Conservation (phyloP, 306 rosid genomes). For the Ziziphus jujuba region DNA sequence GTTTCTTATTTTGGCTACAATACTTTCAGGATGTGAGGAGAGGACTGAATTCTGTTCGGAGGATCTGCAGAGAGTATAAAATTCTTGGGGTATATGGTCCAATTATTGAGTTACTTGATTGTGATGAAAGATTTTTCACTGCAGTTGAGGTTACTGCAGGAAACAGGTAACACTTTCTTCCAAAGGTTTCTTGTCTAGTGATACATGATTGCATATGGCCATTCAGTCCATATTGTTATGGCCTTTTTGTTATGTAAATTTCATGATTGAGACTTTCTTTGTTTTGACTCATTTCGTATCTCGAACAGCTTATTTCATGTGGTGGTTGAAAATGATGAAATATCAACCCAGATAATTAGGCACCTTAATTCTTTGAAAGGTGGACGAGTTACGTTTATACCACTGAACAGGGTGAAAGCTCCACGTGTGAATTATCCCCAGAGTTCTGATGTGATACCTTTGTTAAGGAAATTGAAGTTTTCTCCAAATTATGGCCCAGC, state of each 20-base stretch:
- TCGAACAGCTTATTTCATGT: conserved; percentile 89
- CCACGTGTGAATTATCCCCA: conserved; percentile 72
- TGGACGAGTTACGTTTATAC: conserved; percentile 95
- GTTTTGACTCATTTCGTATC: conserved; percentile 25
- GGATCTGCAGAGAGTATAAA: conserved; percentile 63
- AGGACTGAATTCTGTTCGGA: conserved; percentile 88
- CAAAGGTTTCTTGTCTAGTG: neutral
- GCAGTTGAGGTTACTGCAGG: conserved; percentile 99
- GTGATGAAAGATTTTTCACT: conserved; percentile 88
- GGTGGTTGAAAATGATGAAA: conserved; percentile 91
- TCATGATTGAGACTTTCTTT: conserved; percentile 6
- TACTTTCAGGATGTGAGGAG: conserved; percentile 84
- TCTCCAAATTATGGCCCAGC: conserved; percentile 54
- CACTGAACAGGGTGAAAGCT: conserved; percentile 89
- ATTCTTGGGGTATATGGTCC: conserved; percentile 93
- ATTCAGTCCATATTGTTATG: neutral
- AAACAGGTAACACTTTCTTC: conserved; percentile 56
- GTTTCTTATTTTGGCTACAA: conserved; percentile 9
- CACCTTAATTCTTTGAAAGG: conserved; percentile 88
- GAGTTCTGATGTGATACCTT: conserved; percentile 88
- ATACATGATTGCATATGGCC: neutral
- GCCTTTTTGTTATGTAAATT: conserved; percentile 1
- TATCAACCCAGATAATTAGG: conserved; percentile 88
- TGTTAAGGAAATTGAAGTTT: conserved; percentile 69
- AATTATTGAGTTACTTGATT: conserved; percentile 84